Percentiles rank a stretch among this genome's conserved stretches.
Conservation (phyloP, 78 protist species). For the Dictyostelium firmibasis region DNA sequence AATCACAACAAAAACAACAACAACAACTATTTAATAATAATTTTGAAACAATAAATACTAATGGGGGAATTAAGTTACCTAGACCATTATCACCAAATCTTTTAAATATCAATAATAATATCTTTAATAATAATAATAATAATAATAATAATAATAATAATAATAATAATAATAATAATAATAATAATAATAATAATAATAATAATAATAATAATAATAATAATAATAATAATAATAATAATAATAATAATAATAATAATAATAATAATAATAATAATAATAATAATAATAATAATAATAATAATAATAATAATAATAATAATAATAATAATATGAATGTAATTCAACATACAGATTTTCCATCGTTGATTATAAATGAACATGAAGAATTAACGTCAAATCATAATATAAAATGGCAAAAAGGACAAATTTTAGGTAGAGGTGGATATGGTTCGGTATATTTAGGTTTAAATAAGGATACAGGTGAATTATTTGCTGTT, state of each 20-base stretch:
- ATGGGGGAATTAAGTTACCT: neutral
- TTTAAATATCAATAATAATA: neutral
- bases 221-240: slow-evolving; percentile 1
- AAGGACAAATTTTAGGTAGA: slow-evolving; percentile 79
- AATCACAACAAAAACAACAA: neutral
- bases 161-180: neutral
- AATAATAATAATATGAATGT: neutral
- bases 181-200: neutral
- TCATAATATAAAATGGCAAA: slow-evolving; percentile 79
- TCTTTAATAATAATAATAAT: neutral
- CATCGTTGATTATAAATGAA: slow-evolving; percentile 63
- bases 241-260: slow-evolving; percentile 11
- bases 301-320: neutral
- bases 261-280: neutral
- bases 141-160: slow-evolving; percentile 5
- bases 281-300: slow-evolving; percentile 17
- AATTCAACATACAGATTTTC: slow-evolving; percentile 22
- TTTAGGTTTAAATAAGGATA: slow-evolving; percentile 85
- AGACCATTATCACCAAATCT: neutral
- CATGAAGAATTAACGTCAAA: slow-evolving; percentile 32
- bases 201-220: slow-evolving; percentile 3
- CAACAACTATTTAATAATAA: neutral
- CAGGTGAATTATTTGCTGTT: slow-evolving; percentile 87
- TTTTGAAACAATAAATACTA: neutral
- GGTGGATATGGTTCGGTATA: slow-evolving; percentile 89